These are phyloP conservation scores for Micractinium sp. DNA, from an alignment of 139 green algal species.

Conservation along the genomic window DNA sequence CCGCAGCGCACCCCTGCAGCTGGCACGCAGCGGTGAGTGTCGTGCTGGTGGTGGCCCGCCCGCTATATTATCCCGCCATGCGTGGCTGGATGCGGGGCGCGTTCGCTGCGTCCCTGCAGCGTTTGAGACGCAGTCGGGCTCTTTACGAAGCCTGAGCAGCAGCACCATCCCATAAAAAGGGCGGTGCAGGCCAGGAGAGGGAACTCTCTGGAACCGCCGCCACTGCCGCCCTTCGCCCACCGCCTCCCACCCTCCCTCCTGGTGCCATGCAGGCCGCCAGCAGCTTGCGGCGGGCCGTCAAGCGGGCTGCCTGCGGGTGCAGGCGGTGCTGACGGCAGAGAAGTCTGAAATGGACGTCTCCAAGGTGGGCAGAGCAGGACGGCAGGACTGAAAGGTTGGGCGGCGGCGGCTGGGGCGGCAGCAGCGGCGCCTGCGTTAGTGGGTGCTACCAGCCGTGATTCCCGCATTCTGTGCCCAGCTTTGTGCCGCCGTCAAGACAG, in stretches of 20 bases:
- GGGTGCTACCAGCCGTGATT: not conserved
- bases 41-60: not conserved
- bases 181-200: not conserved
- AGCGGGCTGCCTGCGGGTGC: slow-evolving; percentile 28
- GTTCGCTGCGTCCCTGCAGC: no score
- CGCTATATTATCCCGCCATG: not conserved
- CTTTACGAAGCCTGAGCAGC: not conserved
- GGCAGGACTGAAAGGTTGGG: not conserved
- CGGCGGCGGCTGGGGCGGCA: not conserved
- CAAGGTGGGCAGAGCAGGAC: slow-evolving; percentile 2
- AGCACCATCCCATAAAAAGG: not conserved
- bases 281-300: slow-evolving; percentile 1
- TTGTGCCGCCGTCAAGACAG: not conserved
- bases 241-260: no score
- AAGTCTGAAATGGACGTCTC: slow-evolving; percentile 33
- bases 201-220: slow-evolving; percentile 18
- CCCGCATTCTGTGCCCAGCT: not conserved
- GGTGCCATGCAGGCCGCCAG: not conserved
- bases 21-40: not conserved
- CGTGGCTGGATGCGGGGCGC: not conserved
- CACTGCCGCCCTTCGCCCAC: not conserved
- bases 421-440: not conserved
- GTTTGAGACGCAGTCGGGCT: not conserved
- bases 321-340: slow-evolving; percentile 39
- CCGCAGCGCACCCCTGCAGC: not conserved